A percentile compares a stretch with the other conserved stretches of the same genome.
phyloP scores from a whole-genome alignment of 2,329 filamentous ascomycete species.

The Xylaria hypoxylon region DNA sequence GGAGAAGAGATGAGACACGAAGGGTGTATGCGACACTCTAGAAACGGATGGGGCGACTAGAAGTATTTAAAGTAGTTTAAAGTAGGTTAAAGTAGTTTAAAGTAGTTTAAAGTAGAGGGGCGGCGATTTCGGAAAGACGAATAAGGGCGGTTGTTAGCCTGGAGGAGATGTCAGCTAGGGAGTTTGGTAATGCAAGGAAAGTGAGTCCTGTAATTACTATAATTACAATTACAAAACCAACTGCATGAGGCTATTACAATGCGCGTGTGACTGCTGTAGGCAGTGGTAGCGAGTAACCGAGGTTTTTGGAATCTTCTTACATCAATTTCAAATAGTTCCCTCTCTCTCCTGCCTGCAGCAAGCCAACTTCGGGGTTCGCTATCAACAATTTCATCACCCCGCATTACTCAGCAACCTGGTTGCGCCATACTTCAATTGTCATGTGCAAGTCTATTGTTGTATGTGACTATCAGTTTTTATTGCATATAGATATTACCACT shows the following conservation, averaged over 20 bases:
- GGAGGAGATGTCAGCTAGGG: too few relatives aligned
- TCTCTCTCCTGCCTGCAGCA: not conserved
- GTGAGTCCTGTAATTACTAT: not conserved
- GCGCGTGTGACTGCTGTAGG: not conserved
- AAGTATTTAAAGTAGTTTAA: not conserved
- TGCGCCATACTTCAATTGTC: slow-evolving; percentile 20
- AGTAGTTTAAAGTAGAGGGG: not conserved
- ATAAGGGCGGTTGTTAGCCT: not conserved
- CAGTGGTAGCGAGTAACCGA: not conserved
- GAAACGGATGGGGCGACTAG: not conserved
- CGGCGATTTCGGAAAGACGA: slow-evolving; percentile 10
- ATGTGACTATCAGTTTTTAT: not conserved
- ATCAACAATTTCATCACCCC: slow-evolving; percentile 27
- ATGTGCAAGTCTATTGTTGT: slow-evolving; percentile 3
- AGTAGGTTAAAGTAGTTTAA: too few relatives aligned
- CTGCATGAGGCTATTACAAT: not conserved
- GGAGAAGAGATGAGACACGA: not conserved
- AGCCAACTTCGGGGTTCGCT: slow-evolving; percentile 14
- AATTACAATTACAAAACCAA: slow-evolving; percentile 2
- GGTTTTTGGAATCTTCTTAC: slow-evolving; percentile 36
- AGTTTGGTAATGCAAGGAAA: not conserved
- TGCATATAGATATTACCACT: not conserved
- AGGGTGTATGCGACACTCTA: not conserved
- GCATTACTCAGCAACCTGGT: slow-evolving; percentile 41
- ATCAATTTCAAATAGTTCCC: slow-evolving; percentile 34